Evolutionary conservation across 1,284 basidiomycete genomes (phyloP), one percentile per base, ranked within the genome.

Genomic region (Trametes pubescens): DNA sequence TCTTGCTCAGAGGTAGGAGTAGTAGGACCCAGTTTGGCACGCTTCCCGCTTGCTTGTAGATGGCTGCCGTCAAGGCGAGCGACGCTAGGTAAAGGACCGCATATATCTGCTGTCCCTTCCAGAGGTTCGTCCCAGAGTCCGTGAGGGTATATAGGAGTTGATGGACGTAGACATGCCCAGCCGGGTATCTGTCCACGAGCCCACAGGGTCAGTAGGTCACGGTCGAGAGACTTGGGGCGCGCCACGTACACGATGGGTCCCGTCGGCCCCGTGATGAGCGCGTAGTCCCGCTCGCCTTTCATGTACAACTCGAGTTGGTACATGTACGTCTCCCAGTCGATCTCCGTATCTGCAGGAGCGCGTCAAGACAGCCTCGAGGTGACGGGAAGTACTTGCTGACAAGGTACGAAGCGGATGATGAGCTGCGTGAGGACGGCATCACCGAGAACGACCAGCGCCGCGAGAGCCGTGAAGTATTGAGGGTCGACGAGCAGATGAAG

Each of bases 281-380:
- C 81, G 75, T 99, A 99, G 75, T 96, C 87, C 32, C 91, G 82
- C 77, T 98, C 91, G 43, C 97, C 97, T 51, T 87, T 84, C 51
- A 92, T 73, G 77, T 93, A 96, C 53, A 93, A 76, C 58, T 90
- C 84, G 1, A 93, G 86, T 66, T 99, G 98, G 64, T 91, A 83
- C 86, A 96, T 91, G 73, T 98, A 98, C 0, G 96, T 97, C 74
- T 89, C 85, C 87, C 93, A 99, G 79, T 99, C 98, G 73, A 99
- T 99, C 79, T 99, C 97, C n/a, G 98, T 99, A 79, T 96, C 95
- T 97, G 78, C 57, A 60, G 51, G 51, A 62, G 51, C 59, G 55
- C 51, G 56, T 55, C 62, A 58, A 68, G 58, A 63, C 26, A 43
- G 49, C 51, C 18, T 57, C 58, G 59, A 26, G n/a, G n/a, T 16